Evolutionary conservation across 129 eudicot species (phyloP).

Genomic region (Mikania micrantha): DNA sequence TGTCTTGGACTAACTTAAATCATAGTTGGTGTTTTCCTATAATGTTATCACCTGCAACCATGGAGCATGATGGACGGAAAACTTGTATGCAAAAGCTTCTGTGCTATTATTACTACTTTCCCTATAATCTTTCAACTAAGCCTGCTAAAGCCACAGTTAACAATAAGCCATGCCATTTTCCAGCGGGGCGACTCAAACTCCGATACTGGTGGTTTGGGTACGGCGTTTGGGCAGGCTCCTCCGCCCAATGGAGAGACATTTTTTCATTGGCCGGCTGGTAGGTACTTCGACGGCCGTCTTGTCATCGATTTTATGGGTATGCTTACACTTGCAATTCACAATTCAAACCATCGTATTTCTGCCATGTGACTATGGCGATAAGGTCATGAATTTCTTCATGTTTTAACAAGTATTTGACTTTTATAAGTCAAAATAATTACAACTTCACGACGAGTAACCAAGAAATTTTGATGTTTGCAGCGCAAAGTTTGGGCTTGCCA

Average conservation of each 20-base stretch:
- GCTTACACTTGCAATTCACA: background rate
- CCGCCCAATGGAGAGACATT: constrained; percentile 74
- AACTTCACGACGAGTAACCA: background rate
- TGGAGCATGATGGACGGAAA: constrained; percentile 15
- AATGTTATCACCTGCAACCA: background rate
- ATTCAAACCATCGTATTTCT: background rate
- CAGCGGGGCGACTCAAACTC: constrained; percentile 93
- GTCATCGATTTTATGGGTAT: constrained; percentile 76
- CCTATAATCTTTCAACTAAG: constrained; percentile 4
- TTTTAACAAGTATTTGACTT: background rate
- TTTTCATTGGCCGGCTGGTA: constrained; percentile 67
- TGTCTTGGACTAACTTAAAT: background rate
- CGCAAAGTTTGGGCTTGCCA: constrained; percentile 45
- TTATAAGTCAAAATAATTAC: background rate
- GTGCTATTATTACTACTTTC: background rate
- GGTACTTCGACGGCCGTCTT: constrained; percentile 71
- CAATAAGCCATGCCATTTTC: constrained; percentile 40
- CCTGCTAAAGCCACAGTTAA: background rate
- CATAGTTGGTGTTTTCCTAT: background rate
- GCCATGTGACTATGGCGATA: no score
- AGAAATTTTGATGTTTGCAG: constrained; percentile 24
- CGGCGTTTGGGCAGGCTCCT: constrained; percentile 75
- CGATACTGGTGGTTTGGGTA: constrained; percentile 89
- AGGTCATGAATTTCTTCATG: no score
- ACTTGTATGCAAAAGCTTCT: background rate